phyloP scores from a whole-genome alignment of 2,329 filamentous ascomycete genomes.

The Cercospora citrullina region DNA sequence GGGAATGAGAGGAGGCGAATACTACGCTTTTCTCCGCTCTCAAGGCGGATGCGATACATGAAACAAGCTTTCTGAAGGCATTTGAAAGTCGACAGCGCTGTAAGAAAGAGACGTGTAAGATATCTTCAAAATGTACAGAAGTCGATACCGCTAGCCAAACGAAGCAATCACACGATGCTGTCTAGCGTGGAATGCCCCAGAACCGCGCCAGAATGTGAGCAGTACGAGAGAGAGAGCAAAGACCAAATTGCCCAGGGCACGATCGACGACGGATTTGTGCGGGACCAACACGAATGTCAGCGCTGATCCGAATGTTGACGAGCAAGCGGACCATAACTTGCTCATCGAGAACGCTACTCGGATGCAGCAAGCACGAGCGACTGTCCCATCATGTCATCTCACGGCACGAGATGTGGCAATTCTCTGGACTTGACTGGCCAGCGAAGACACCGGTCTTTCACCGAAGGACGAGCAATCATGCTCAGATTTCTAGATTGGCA shows the following conservation, averaged over 20 bases:
- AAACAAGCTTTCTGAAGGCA: neutral
- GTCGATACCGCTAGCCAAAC: neutral
- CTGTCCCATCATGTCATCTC: neutral
- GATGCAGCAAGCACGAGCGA: neutral
- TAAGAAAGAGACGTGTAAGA: slow-evolving; percentile 1
- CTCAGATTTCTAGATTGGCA: neutral
- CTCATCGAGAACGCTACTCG: neutral
- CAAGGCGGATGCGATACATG: neutral
- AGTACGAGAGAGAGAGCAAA: neutral
- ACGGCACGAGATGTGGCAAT: neutral
- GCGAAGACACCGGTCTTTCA: neutral
- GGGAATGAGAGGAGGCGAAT: neutral
- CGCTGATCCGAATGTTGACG: neutral
- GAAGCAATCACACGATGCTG: neutral
- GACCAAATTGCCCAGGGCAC: neutral
- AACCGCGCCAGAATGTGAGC: neutral
- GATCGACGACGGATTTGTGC: neutral
- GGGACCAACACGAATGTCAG: neutral
- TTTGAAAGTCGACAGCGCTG: neutral
- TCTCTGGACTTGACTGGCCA: neutral
- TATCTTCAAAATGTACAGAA: slow-evolving; percentile 11
- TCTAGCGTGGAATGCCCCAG: neutral
- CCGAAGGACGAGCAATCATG: neutral
- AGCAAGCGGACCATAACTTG: neutral
- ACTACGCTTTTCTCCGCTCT: slow-evolving; percentile 7